These are phyloP conservation scores for Metschnikowia proteae DNA, from an alignment of 805 yeast species.

Conservation along the genomic window DNA sequence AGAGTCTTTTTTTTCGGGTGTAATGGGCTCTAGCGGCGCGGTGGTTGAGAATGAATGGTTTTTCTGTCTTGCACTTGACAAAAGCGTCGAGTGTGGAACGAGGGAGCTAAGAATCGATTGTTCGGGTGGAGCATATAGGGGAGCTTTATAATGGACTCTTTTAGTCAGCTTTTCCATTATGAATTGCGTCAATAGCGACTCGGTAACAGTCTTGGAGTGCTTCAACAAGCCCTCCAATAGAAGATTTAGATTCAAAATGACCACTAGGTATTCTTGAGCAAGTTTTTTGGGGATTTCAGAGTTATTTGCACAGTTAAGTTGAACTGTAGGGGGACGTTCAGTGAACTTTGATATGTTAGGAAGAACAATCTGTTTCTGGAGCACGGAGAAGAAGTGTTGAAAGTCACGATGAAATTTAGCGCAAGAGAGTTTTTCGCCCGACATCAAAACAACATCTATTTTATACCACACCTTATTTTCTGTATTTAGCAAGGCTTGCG, in stretches of 20 bases:
- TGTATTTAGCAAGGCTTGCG: slow-evolving; percentile 26
- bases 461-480: slow-evolving; percentile 32
- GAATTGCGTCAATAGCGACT: slow-evolving; percentile 1
- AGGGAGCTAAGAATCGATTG: background rate
- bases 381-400: slow-evolving; percentile 27
- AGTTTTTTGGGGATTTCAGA: background rate
- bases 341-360: background rate
- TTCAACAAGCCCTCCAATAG: slow-evolving; percentile 1
- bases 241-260: background rate
- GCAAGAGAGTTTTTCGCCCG: slow-evolving; percentile 21
- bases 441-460: slow-evolving; percentile 22
- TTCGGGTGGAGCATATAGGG: background rate
- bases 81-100: background rate
- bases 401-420: slow-evolving; percentile 37
- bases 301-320: background rate
- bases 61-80: background rate
- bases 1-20: background rate
- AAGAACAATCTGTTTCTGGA: background rate
- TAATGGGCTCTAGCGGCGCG: slow-evolving; percentile 6
- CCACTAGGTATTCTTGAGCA: background rate
- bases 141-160: background rate
- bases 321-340: background rate
- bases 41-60: slow-evolving; percentile 8
- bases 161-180: background rate
- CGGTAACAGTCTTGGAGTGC: background rate